Evolutionary conservation across 768 basidiomycete species (phyloP).

Genomic region (Tylopilus rubrobrunneus): DNA sequence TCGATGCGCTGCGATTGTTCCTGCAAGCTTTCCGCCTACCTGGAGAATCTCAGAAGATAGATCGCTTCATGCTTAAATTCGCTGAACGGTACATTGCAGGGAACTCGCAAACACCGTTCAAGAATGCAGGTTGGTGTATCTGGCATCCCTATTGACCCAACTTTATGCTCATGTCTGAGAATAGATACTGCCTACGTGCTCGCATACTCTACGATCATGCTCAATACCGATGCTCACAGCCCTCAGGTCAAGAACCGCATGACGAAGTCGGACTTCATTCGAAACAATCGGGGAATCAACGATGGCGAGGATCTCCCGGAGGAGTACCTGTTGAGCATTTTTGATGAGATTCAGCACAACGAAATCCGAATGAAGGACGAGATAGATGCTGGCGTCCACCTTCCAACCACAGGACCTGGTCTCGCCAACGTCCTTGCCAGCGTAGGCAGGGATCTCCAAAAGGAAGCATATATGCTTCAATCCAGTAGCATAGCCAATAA

Average conservation of each 20-base stretch:
- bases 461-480: conserved; percentile 93
- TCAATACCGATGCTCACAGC: conserved; percentile 97
- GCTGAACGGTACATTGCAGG: conserved; percentile 94
- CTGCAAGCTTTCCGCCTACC: conserved; percentile 95
- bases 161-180: conserved; percentile 6
- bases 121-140: conserved; percentile 77
- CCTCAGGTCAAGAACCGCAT: conserved; percentile 93
- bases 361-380: conserved; percentile 99
- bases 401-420: conserved; percentile 56
- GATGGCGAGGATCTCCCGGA: conserved; percentile 87
- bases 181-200: conserved; percentile 91
- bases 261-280: conserved; percentile 87
- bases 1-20: conserved; percentile 86
- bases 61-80: conserved; percentile 98
- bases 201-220: conserved; percentile 91
- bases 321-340: conserved; percentile 73
- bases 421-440: conserved; percentile 79
- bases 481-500: conserved; percentile 96
- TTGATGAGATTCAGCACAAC: conserved; percentile 85
- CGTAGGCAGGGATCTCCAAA: conserved; percentile 91
- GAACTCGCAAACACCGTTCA: conserved; percentile 80
- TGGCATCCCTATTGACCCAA: neutral
- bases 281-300: conserved; percentile 96
- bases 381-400: conserved; percentile 52
- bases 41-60: conserved; percentile 97